A percentile compares a stretch with the other conserved stretches of the same genome.
These are phyloP conservation scores for Claviceps capensis DNA, from an alignment of 2,329 filamentous ascomycete species.

Conservation along the genomic window DNA sequence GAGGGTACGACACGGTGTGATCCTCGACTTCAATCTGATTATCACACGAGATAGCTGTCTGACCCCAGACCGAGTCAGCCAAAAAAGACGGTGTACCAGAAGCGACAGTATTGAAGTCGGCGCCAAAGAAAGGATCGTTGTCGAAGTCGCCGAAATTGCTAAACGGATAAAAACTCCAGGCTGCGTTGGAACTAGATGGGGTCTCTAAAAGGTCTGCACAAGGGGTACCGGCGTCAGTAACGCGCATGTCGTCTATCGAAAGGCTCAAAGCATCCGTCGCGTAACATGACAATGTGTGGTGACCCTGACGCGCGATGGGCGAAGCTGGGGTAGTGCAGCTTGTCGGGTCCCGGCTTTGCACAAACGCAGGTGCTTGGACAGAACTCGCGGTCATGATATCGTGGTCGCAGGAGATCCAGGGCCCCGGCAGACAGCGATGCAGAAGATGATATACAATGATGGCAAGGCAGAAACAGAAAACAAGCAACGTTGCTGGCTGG, in stretches of 20 bases:
- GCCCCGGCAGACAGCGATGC: background rate
- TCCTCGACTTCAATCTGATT: conserved; percentile 6
- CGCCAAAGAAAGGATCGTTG: conserved; percentile 37
- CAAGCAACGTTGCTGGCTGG: background rate
- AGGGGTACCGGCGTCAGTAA: conserved; percentile 18
- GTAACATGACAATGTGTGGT: conserved; percentile 15
- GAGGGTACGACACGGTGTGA: conserved; percentile 23
- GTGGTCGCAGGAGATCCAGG: too few species aligned
- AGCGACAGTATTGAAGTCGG: conserved; percentile 31
- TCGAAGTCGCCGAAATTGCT: conserved; percentile 35
- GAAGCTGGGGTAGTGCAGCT: conserved; percentile 18
- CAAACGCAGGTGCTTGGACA: conserved; percentile 25
- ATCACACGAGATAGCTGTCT: conserved; percentile 7
- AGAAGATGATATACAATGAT: conserved; percentile 20
- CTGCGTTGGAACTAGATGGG: conserved; percentile 35
- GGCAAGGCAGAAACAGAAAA: conserved; percentile 2
- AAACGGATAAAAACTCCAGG: conserved; percentile 32
- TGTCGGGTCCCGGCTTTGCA: conserved; percentile 23
- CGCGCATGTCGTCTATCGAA: conserved; percentile 22
- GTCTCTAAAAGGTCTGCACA: conserved; percentile 24
- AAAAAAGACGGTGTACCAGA: conserved; percentile 32
- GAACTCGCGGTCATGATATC: conserved; percentile 30
- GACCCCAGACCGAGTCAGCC: conserved; percentile 18
- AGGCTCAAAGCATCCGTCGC: conserved; percentile 27
- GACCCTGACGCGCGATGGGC: conserved; percentile 10